Percentiles rank a stretch among this genome's conserved stretches.
Conservation (phyloP, 495 filamentous ascomycete species). For the Lasiosphaeriaceae sp. region DNA sequence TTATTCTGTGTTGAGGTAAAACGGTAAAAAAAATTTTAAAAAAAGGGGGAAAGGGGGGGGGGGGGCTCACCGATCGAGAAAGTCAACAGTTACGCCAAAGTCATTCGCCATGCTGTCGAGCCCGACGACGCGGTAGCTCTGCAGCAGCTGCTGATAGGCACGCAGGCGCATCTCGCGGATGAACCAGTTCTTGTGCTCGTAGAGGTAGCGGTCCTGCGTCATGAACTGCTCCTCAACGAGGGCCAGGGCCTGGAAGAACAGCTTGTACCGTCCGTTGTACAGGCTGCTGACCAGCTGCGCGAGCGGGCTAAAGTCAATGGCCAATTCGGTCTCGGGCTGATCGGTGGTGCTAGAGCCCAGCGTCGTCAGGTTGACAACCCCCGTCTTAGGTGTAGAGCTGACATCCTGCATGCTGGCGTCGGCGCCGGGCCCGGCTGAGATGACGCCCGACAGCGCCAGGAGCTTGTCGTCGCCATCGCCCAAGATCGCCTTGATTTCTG, state of each 20-base stretch:
- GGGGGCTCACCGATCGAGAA: slow-evolving; percentile 74
- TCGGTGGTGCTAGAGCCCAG: slow-evolving; percentile 60
- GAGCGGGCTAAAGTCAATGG: slow-evolving; percentile 75
- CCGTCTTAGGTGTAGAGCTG: slow-evolving; percentile 54
- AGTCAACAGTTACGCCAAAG: slow-evolving; percentile 95
- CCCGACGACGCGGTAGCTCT: slow-evolving; percentile 95
- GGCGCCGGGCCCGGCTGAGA: slow-evolving; percentile 73
- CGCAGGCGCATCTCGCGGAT: slow-evolving; percentile 96
- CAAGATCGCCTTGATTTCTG: slow-evolving; percentile 94
- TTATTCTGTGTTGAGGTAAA: slow-evolving; percentile 16
- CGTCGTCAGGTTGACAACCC: slow-evolving; percentile 78
- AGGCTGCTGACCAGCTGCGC: slow-evolving; percentile 84
- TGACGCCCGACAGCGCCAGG: slow-evolving; percentile 68
- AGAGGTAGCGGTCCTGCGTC: slow-evolving; percentile 86
- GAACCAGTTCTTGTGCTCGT: slow-evolving; percentile 93
- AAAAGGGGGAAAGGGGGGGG: slow-evolving; percentile 15
- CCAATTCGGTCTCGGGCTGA: slow-evolving; percentile 69
- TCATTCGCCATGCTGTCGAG: slow-evolving; percentile 92
- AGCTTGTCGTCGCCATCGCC: slow-evolving; percentile 85
- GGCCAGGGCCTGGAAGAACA: slow-evolving; percentile 88
- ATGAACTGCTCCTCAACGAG: slow-evolving; percentile 91
- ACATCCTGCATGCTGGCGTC: slow-evolving; percentile 78
- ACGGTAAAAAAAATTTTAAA: neutral
- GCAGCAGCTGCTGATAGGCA: slow-evolving; percentile 93
- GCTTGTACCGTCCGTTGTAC: slow-evolving; percentile 88